Conservation (phyloP, 176 grass and related monocot genomes). For the Aegilops speltoides region DNA sequence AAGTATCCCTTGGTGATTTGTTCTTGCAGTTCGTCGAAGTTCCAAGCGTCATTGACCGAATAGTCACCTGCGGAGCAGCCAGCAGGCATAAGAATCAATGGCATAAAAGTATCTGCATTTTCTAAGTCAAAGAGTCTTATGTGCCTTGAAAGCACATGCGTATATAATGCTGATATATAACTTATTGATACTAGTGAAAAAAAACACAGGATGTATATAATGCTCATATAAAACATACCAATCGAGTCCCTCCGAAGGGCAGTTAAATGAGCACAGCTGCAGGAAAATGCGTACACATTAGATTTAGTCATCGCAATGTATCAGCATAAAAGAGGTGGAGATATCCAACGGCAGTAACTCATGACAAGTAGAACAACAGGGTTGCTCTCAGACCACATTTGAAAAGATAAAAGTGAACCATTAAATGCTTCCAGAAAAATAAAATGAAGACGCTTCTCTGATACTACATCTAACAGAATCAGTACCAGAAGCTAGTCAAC, state of each 20-base stretch:
- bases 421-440: not conserved
- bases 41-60: constrained; percentile 82
- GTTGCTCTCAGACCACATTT: not conserved
- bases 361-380: not conserved
- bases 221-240: constrained; percentile 36
- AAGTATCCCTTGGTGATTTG: constrained; percentile 84
- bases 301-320: constrained; percentile 5
- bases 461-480: not conserved
- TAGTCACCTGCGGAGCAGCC: constrained; percentile 61
- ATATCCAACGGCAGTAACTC: not conserved
- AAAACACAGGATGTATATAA: not conserved
- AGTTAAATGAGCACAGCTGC: constrained; percentile 90
- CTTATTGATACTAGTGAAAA: not conserved
- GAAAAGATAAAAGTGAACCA: not conserved
- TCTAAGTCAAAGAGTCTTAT: not conserved
- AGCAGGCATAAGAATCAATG: not conserved
- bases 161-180: not conserved
- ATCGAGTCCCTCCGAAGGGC: constrained; percentile 78
- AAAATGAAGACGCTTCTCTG: not conserved
- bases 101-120: not conserved
- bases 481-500: not conserved
- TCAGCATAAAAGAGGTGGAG: not conserved
- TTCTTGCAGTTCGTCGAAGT: constrained; percentile 62
- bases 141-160: not conserved
- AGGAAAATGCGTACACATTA: constrained; percentile 19